Conservation (phyloP, 139 green algal genomes). For the Pedinophyceae sp. region DNA sequence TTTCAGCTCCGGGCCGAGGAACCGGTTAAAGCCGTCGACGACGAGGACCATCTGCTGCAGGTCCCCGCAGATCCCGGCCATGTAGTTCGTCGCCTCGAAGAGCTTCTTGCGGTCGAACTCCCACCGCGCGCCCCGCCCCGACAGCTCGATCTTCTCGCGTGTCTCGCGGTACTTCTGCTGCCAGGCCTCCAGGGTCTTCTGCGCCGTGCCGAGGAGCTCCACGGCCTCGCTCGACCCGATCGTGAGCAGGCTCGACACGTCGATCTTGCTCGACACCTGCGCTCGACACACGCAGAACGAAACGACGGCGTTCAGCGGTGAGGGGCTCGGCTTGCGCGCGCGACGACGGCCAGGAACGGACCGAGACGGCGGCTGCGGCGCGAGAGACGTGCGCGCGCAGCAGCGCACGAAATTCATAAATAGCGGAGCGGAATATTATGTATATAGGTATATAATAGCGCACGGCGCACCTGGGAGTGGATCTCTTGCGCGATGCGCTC, state of each 20-base stretch:
- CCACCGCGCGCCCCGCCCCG: conserved; percentile 65
- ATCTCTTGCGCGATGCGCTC: conserved; percentile 61
- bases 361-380: too few relatives aligned
- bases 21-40: conserved; percentile 75
- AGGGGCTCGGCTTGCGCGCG: too few relatives aligned
- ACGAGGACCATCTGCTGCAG: conserved; percentile 66
- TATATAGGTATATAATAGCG: too few relatives aligned
- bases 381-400: too few relatives aligned
- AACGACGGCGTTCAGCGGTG: too few relatives aligned
- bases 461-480: conserved; percentile 48
- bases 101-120: conserved; percentile 76
- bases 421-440: too few relatives aligned
- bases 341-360: too few relatives aligned
- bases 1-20: conserved; percentile 82
- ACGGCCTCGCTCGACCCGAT: conserved; percentile 29
- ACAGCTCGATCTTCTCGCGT: conserved; percentile 69
- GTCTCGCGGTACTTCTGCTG: conserved; percentile 30
- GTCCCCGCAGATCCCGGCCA: conserved; percentile 59
- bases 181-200: conserved; percentile 55
- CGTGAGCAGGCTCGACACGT: conserved; percentile 38
- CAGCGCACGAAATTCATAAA: too few relatives aligned
- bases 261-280: background rate
- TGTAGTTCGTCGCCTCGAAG: conserved; percentile 75
- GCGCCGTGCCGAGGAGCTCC: conserved; percentile 30
- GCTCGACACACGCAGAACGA: too few relatives aligned